Base-by-base conservation (phyloP, 108 stramenopile species). In the Nitzschia putrida region DNA sequence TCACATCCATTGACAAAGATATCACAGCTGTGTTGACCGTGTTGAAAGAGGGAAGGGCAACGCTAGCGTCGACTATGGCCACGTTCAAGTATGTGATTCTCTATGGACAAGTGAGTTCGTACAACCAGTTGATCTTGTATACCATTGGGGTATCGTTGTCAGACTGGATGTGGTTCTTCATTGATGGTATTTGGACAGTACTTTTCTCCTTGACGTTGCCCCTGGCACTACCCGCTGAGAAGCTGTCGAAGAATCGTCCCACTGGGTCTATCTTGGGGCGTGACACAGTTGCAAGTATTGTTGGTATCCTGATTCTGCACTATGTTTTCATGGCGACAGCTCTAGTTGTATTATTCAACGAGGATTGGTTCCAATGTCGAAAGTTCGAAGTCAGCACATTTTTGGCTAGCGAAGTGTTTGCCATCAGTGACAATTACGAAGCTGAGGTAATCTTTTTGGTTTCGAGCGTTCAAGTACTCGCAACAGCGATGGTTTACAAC, bases 351-450 rank as follows among this genome's bases (percentile, higher is more conserved):
- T 76, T 90, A 9, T 73, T 57, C 37, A 11, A 54, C 8, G 80
- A 90, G 69, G 79, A 83, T 69, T 86, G 85, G 84, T 87, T 76
- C 60, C 73, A 77, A 43, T 87, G 88, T 68, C 50, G 88, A 40
- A 83, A 72, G 61, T 90, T 82, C 82, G 74, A 57, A 22, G 68
- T 57, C 37, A 69, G 29, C 44, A 37, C 29, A 86, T 83, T 56
- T 54, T 83, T 34, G 22, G 43, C 22, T 66, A 34, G 4, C 1
- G 29, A 79, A 26, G 53, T 80, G 0, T 23, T 61, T 13, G 39
- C 58, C 3, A 74, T 84, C 47, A 84, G 86, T 5, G 86, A 90
- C 61, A 86, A 83, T 45, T 86, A 82, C 57, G 76, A 80, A 53
- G 67, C 81, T 14, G 59, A 72, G 16, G 85, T 84, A 11, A 65